These are phyloP conservation scores for Pisolithus albus DNA, from an alignment of 768 basidiomycete genomes.

Conservation along the genomic window DNA sequence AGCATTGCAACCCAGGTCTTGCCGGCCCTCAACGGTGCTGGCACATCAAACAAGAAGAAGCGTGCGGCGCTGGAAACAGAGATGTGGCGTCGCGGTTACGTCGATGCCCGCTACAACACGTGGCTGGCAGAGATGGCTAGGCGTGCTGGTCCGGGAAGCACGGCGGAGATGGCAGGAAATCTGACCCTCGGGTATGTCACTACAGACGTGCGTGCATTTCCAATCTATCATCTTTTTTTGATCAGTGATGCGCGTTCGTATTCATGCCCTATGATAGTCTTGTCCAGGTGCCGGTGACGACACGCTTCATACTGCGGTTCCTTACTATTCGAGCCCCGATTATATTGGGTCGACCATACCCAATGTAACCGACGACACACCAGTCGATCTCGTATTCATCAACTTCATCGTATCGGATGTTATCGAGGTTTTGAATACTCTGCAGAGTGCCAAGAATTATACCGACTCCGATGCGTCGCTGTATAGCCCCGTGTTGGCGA, in stretches of 20 bases:
- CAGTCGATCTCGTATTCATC: constrained; percentile 71
- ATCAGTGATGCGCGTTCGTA: not conserved
- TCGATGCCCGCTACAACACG: constrained; percentile 41
- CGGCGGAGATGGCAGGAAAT: constrained; percentile 35
- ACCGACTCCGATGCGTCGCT: constrained; percentile 42
- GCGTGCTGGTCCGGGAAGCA: constrained; percentile 30
- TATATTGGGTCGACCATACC: constrained; percentile 56
- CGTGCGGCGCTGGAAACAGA: constrained; percentile 18
- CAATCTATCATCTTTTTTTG: not conserved
- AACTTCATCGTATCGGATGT: constrained; percentile 56
- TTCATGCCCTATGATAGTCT: constrained; percentile 30
- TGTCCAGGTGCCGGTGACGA: constrained; percentile 79
- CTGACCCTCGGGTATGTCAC: constrained; percentile 75
- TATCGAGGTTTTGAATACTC: constrained; percentile 46
- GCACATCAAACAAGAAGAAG: constrained; percentile 30
- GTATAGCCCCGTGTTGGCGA: constrained; percentile 44
- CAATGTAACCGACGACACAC: constrained; percentile 38
- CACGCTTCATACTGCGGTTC: constrained; percentile 52
- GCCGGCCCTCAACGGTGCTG: constrained; percentile 42
- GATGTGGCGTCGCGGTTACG: constrained; percentile 39
- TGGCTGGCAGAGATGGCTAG: constrained; percentile 58
- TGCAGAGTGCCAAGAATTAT: constrained; percentile 47
- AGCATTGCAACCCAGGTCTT: constrained; percentile 48
- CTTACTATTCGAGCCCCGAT: constrained; percentile 46
- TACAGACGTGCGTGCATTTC: constrained; percentile 41